Base-by-base conservation (phyloP, 176 grass and related monocot species). In the Triticum turgidum region DNA sequence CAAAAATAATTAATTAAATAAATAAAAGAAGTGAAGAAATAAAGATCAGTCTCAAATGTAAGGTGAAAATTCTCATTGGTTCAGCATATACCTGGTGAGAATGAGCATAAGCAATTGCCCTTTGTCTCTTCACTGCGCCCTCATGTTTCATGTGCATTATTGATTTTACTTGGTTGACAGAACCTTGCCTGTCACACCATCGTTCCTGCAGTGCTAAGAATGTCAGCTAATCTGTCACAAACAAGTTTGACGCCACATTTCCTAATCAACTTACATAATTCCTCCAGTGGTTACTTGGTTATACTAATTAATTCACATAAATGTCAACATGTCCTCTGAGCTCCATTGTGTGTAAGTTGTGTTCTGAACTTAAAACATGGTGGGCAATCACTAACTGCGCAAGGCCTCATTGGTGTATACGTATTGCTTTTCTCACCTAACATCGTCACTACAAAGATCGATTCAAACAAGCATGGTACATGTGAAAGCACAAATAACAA, bases 171-270 rank as follows among this genome's bases (percentile, higher is more conserved):
- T 96, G 90, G 17, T 73, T 80, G 65, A 92, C 17, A 27, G 92
- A 92, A 20, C 94, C 90, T 11, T 87, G 91, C 65, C 45, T 89
- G 38, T 90, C 73, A 77, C 96, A 98, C 96, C 93, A 98, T 64
- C 84, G 79, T 82, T 90, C 94, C 97, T 96, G 44, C 42, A 82
- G 73, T 54, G 56, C 5, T 22, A 73, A 47, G 47, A 61, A 20
- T 29, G 74, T 18, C 21, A 88, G 47, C 3, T 51, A 63, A 64
- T 32, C 32, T 58, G 35, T 41, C 65, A 66, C 33, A 44, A 11
- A 20, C 38, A 4, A 70, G 2, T n/a, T 33, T 9, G 65, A 54
- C 21, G 1, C 12, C 3, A 41, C 5, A 24, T 67, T 56, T 68
- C 37, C 35, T 67, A 51, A 74, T 29, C 8, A 65, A 34, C 4